phyloP scores from a whole-genome alignment of 2,329 filamentous ascomycete genomes.

The Coniella lustricola region DNA sequence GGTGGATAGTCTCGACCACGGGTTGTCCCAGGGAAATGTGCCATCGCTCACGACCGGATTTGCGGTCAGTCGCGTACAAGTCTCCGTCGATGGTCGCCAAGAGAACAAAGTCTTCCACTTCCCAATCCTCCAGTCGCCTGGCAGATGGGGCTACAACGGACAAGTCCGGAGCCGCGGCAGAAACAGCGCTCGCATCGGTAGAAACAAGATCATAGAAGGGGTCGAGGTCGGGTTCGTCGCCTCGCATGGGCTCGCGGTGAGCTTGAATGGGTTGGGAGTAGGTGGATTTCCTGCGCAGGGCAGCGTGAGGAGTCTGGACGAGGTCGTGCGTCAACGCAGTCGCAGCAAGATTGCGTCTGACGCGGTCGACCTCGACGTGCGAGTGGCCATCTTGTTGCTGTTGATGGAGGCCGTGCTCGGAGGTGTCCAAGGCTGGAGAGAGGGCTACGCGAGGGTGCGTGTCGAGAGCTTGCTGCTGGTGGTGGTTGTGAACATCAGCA shows the following conservation, averaged over 20 bases:
- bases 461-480: slow-evolving; percentile 26
- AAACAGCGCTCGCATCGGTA: slow-evolving; percentile 87
- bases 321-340: slow-evolving; percentile 16
- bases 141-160: slow-evolving; percentile 95
- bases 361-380: slow-evolving; percentile 12
- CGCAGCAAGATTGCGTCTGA: slow-evolving; percentile 17
- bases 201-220: slow-evolving; percentile 29
- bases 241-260: not conserved
- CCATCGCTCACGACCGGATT: slow-evolving; percentile 80
- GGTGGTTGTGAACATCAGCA: slow-evolving; percentile 23
- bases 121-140: slow-evolving; percentile 98
- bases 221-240: slow-evolving; percentile 4
- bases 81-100: slow-evolving; percentile 99
- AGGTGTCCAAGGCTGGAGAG: slow-evolving; percentile 6
- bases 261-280: slow-evolving; percentile 13
- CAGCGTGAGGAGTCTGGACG: slow-evolving; percentile 13
- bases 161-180: slow-evolving; percentile 93
- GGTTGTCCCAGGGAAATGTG: slow-evolving; percentile 75
- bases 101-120: slow-evolving; percentile 99
- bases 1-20: slow-evolving; percentile 85
- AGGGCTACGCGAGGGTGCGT: slow-evolving; percentile 18
- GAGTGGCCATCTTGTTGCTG: slow-evolving; percentile 6
- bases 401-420: slow-evolving; percentile 2
- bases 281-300: slow-evolving; percentile 13
- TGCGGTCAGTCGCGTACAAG: slow-evolving; percentile 83